Evolutionary conservation across 2,329 filamentous ascomycete genomes (phyloP).

Genomic region (Pyrenochaeta sp.): DNA sequence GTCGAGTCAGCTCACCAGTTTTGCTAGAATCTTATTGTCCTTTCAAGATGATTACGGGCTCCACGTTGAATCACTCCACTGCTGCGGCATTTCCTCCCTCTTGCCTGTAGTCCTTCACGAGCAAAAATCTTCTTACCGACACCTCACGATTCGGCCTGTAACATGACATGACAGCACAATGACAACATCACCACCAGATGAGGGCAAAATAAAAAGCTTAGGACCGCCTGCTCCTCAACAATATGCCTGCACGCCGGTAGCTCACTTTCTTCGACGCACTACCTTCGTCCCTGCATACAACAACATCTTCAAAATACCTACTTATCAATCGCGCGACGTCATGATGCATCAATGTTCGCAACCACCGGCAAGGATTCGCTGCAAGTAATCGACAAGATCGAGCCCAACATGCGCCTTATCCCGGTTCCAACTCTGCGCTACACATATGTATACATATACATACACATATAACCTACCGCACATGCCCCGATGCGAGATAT

Average conservation of each 20-base stretch:
- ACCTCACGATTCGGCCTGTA: too few relatives aligned
- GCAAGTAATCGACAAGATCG: slow-evolving; percentile 11
- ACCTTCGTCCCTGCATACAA: slow-evolving; percentile 16
- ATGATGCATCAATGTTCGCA: slow-evolving; percentile 12
- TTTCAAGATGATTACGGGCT: too few relatives aligned
- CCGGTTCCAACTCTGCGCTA: neutral
- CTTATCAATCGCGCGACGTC: slow-evolving; percentile 24
- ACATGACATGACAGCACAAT: too few relatives aligned
- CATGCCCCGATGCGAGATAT: slow-evolving; percentile 2
- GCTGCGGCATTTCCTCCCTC: too few relatives aligned
- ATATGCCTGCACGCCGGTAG: slow-evolving; percentile 10
- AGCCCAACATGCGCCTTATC: slow-evolving; percentile 3
- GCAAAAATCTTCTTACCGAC: too few relatives aligned
- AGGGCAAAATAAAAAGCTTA: slow-evolving; percentile 2
- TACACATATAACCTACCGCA: slow-evolving; percentile 5
- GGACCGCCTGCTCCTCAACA: slow-evolving; percentile 19
- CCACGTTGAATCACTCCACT: too few relatives aligned
- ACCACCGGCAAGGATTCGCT: slow-evolving; percentile 7
- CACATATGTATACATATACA: too few relatives aligned
- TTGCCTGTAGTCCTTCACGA: too few relatives aligned
- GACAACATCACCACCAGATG: slow-evolving; percentile 5
- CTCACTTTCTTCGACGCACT: slow-evolving; percentile 14
- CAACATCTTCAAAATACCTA: slow-evolving; percentile 1
- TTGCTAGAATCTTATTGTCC: too few relatives aligned
- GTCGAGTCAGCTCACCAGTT: too few relatives aligned